Conservation (phyloP, 2,329 filamentous ascomycete species). For the Epichloe festucae region DNA sequence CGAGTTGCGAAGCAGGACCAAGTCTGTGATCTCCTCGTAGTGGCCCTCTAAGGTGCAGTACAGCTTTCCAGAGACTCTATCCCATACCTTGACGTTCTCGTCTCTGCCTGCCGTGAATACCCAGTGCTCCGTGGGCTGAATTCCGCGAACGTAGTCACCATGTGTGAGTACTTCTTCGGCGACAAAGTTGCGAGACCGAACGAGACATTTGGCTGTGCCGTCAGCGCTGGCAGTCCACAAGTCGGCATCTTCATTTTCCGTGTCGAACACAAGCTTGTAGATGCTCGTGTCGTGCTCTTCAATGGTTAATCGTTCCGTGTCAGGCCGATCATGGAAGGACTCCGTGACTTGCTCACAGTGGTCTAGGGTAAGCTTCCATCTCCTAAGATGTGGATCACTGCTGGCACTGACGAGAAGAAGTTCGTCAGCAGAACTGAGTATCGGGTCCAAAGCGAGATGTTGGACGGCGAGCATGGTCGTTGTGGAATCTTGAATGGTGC, state of each 20-base stretch:
- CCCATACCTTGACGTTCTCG: slow-evolving; percentile 87
- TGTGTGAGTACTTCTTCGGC: slow-evolving; percentile 63
- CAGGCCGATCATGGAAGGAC: slow-evolving; percentile 26
- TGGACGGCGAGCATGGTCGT: slow-evolving; percentile 65
- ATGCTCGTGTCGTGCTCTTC: slow-evolving; percentile 83
- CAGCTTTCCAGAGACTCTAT: slow-evolving; percentile 57
- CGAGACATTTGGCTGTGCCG: slow-evolving; percentile 71
- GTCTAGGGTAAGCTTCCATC: slow-evolving; percentile 51
- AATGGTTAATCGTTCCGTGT: slow-evolving; percentile 39
- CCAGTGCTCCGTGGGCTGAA: slow-evolving; percentile 64
- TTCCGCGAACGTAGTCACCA: slow-evolving; percentile 79
- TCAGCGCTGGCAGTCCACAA: slow-evolving; percentile 92
- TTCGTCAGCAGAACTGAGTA: slow-evolving; percentile 34
- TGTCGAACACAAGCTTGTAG: slow-evolving; percentile 65
- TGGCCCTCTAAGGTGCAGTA: slow-evolving; percentile 69
- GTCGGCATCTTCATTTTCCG: slow-evolving; percentile 48
- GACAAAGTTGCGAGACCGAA: slow-evolving; percentile 54
- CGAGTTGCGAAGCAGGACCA: slow-evolving; percentile 45
- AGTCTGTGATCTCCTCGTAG: slow-evolving; percentile 81
- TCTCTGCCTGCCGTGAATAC: slow-evolving; percentile 81
- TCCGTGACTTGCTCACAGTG: slow-evolving; percentile 42
- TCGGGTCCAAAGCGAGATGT: slow-evolving; percentile 62
- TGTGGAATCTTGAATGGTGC: slow-evolving; percentile 64
- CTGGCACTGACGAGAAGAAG: slow-evolving; percentile 64
- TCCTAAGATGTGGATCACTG: slow-evolving; percentile 66